These are phyloP conservation scores for barley (Hordeum vulgare) DNA, from an alignment of 176 grass and related monocot genomes.

Conservation along the genomic window MorexV3_pseudomolecules_assembly NC_058518.1:486233437-486233936, in stretches of 20 bases:
- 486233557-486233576: background rate
- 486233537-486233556: background rate
- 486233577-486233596: background rate
- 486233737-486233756: background rate
- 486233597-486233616: background rate
- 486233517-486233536: background rate
- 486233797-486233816: too few species aligned
- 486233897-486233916: background rate
- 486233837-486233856: background rate
- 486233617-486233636: background rate
- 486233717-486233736: too few species aligned
- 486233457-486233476: too few species aligned
- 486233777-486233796: background rate
- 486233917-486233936: too few species aligned
- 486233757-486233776: constrained; percentile 3
- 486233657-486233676: background rate
- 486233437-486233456: too few species aligned
- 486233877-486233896: background rate
- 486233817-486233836: background rate
- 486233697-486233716: background rate
- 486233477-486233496: too few species aligned
- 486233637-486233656: background rate
- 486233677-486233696: background rate
- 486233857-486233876: background rate
- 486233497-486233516: background rate